Percentiles rank a stretch among this genome's conserved stretches.
Evolutionary conservation across 768 basidiomycete species (phyloP).

Genomic region (Myochromella boudieri): DNA sequence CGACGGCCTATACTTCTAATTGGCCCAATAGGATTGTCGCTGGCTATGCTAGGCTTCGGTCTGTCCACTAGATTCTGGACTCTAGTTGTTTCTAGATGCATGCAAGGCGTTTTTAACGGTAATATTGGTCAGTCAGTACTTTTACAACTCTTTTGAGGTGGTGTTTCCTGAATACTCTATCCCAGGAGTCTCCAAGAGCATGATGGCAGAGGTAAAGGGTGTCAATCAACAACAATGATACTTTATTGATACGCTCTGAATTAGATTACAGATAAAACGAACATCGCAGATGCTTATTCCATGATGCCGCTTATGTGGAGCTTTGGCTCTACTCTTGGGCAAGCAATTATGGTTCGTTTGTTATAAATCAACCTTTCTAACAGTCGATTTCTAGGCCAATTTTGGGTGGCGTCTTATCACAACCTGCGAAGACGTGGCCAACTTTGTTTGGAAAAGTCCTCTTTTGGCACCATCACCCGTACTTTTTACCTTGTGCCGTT

Average conservation of each 20-base stretch:
- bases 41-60: slow-evolving; percentile 35
- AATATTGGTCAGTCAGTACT: slow-evolving; percentile 29
- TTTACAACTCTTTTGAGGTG: background rate
- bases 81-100: slow-evolving; percentile 15
- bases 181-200: slow-evolving; percentile 19
- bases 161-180: background rate
- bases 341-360: background rate
- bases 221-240: background rate
- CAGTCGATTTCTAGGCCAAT: slow-evolving; percentile 45
- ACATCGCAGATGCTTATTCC: slow-evolving; percentile 26
- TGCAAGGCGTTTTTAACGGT: slow-evolving; percentile 18
- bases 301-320: slow-evolving; percentile 29
- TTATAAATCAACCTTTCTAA: background rate
- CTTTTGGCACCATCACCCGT: slow-evolving; percentile 33
- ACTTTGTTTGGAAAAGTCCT: slow-evolving; percentile 21
- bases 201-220: slow-evolving; percentile 18
- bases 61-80: slow-evolving; percentile 27
- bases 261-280: slow-evolving; percentile 27
- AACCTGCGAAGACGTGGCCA: slow-evolving; percentile 31
- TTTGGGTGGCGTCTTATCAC: slow-evolving; percentile 31
- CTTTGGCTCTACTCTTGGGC: slow-evolving; percentile 25
- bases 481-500: slow-evolving; percentile 31
- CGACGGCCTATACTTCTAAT: slow-evolving; percentile 32
- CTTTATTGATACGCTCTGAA: background rate
- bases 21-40: slow-evolving; percentile 30